Evolutionary conservation across 192 early-diverging fungal species (phyloP), one percentile per base, ranked within the genome.

Genomic region (Mortierella hygrophila): DNA sequence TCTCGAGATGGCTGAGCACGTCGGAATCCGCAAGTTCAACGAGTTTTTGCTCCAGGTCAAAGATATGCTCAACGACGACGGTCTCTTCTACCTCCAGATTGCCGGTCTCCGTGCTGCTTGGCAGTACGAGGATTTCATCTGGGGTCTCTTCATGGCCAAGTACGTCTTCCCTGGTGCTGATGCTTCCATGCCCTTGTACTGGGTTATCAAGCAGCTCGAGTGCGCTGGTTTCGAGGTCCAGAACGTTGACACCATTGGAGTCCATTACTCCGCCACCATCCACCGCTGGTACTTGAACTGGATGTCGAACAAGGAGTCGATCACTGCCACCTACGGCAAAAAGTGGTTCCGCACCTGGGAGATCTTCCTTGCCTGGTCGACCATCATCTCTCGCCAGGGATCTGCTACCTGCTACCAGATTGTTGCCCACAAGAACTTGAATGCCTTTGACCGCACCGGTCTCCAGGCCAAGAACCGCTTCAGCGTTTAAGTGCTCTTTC

Each of bases 1-100:
- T 88, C 94, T 99, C 76, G 98, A 99, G 88, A 99, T 99, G 98
- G 97, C 98, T 82, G 98, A 99, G 91, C 98, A 99, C 89, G 98
- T 99, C 49, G 98, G 98, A 80, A 92, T 99, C 76, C 93, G 96
- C 87, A 94, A 95, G 84, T 99, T 96, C 93, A 92, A 94, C 68
- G 93, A 94, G 73, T 99, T 98, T 89, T 90, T 99, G 86, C 83
- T 90, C 38, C 97, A 99, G 91, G 96, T 99, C 79, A 92, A 94
- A 84, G 97, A 98, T 54, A 94, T 98, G 94, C 91, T 99, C 47
- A 95, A 97, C 88, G 98, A 99, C 89, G 98, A 99, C 89, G 98
- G 98, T 81, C 86, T 99, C 68, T 98, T 99, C 93, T 99, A 93
- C 93, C 87, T 99, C 83, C 98, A 99, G 92, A 97, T 99, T 77